These are phyloP conservation scores for Mimosa pudica DNA, from an alignment of 306 rosid species.

Conservation along the genomic window DNA sequence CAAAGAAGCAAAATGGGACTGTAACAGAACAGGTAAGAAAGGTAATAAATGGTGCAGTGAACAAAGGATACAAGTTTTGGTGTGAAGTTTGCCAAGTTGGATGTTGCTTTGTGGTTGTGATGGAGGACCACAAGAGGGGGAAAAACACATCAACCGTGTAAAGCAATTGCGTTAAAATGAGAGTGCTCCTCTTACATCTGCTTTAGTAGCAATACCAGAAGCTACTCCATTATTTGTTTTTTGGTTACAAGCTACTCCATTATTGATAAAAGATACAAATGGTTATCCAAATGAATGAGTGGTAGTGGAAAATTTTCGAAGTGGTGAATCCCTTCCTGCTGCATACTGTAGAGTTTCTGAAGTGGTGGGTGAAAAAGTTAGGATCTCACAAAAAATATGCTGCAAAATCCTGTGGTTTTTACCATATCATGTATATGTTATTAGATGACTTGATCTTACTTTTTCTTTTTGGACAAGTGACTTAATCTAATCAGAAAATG, in stretches of 20 bases:
- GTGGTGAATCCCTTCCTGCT: background rate
- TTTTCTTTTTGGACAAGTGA: too few relatives aligned
- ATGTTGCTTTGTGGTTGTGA: constrained; percentile 14
- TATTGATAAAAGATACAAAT: constrained; percentile 21
- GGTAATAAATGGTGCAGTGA: background rate
- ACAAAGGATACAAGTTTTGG: constrained; percentile 34
- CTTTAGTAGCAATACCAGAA: background rate
- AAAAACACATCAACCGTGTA: constrained; percentile 42
- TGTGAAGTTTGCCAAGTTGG: constrained; percentile 53
- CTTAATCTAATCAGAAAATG: background rate
- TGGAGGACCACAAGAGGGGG: constrained; percentile 52
- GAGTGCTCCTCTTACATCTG: background rate
- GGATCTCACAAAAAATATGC: constrained; percentile 10
- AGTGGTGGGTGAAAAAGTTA: background rate
- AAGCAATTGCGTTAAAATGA: background rate
- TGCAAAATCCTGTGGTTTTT: constrained; percentile 6
- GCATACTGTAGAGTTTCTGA: background rate
- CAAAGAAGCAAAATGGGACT: constrained; percentile 17
- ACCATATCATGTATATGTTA: background rate
- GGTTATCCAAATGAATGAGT: background rate
- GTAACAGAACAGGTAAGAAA: background rate
- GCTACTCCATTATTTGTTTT: constrained; percentile 10
- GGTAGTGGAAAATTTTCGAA: background rate
- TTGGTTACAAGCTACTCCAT: constrained; percentile 16
- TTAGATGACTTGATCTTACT: background rate